Evolutionary conservation across 805 yeast genomes (phyloP).

Genomic region (Cyberlindnera mycetangii): DNA sequence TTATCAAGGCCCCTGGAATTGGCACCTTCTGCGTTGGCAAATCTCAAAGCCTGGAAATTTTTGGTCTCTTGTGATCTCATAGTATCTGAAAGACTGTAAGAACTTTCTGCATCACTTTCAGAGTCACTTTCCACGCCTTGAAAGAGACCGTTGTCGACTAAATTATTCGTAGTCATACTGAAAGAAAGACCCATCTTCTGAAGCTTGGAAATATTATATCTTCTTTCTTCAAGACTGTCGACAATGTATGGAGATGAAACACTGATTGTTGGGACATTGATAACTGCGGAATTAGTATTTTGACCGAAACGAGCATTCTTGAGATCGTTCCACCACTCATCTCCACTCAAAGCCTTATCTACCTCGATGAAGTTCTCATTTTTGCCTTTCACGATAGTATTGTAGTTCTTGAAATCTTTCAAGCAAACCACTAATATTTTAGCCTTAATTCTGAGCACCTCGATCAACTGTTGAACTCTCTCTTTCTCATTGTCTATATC

Average conservation of each 20-base stretch:
- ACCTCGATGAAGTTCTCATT: conserved; percentile 43
- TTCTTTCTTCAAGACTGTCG: conserved; percentile 27
- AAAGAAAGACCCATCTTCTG: conserved; percentile 78
- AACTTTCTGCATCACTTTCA: conserved; percentile 30
- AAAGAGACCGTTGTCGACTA: conserved; percentile 34
- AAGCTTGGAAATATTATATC: conserved; percentile 51
- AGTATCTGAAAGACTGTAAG: conserved; percentile 19
- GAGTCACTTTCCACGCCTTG: conserved; percentile 26
- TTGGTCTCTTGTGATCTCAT: conserved; percentile 5
- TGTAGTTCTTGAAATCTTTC: conserved; percentile 56
- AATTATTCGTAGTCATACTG: conserved; percentile 65
- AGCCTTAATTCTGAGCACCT: conserved; percentile 81
- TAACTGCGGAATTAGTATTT: conserved; percentile 15
- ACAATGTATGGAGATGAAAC: conserved; percentile 30
- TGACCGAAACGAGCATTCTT: conserved; percentile 49
- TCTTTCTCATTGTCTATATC: conserved; percentile 70
- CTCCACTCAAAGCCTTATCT: conserved; percentile 48
- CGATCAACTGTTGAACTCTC: conserved; percentile 61
- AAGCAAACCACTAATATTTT: conserved; percentile 73
- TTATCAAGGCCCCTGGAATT: background rate
- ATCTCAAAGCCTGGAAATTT: conserved; percentile 10
- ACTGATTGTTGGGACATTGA: conserved; percentile 34
- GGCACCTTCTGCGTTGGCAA: conserved; percentile 7
- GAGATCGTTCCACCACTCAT: conserved; percentile 84
- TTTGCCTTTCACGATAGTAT: conserved; percentile 73